Percentiles rank a stretch among this genome's conserved stretches.
Evolutionary conservation across 73 alveolate genomes (phyloP).

Genomic region (Uronychia setigera): DNA sequence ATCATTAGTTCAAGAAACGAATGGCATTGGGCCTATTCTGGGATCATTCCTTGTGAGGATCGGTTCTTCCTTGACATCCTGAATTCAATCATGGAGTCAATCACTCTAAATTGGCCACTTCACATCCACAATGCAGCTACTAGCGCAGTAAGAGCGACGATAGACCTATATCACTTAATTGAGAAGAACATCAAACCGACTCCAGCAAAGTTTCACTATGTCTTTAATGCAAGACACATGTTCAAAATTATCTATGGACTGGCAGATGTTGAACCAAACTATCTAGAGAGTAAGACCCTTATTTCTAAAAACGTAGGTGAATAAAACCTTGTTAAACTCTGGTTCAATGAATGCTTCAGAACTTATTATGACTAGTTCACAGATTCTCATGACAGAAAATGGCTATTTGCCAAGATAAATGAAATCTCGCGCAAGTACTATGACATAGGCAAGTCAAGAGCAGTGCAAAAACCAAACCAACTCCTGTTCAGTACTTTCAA

Average conservation of each 20-base stretch:
- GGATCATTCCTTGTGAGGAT: slow-evolving; percentile 46
- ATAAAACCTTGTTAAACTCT: slow-evolving; percentile 77
- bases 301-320: slow-evolving; percentile 18
- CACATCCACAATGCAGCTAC: slow-evolving; percentile 55
- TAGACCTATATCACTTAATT: slow-evolving; percentile 76
- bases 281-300: slow-evolving; percentile 45
- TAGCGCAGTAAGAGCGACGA: slow-evolving; percentile 77
- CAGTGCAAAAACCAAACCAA: slow-evolving; percentile 2
- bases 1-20: slow-evolving; percentile 65
- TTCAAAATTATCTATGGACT: slow-evolving; percentile 84
- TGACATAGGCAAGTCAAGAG: slow-evolving; percentile 32
- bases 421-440: slow-evolving; percentile 55
- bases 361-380: slow-evolving; percentile 84
- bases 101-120: slow-evolving; percentile 54
- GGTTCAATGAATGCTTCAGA: slow-evolving; percentile 90
- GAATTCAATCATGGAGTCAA: slow-evolving; percentile 65
- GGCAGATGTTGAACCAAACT: slow-evolving; percentile 79
- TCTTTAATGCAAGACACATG: slow-evolving; percentile 83
- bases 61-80: slow-evolving; percentile 77
- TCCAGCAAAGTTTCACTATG: slow-evolving; percentile 84
- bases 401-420: slow-evolving; percentile 33
- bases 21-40: slow-evolving; percentile 75
- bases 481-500: slow-evolving; percentile 55
- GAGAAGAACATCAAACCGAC: slow-evolving; percentile 90
- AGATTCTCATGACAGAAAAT: slow-evolving; percentile 75